Evolutionary conservation across 2,329 filamentous ascomycete species (phyloP).

Genomic region (Claviceps sp.): DNA sequence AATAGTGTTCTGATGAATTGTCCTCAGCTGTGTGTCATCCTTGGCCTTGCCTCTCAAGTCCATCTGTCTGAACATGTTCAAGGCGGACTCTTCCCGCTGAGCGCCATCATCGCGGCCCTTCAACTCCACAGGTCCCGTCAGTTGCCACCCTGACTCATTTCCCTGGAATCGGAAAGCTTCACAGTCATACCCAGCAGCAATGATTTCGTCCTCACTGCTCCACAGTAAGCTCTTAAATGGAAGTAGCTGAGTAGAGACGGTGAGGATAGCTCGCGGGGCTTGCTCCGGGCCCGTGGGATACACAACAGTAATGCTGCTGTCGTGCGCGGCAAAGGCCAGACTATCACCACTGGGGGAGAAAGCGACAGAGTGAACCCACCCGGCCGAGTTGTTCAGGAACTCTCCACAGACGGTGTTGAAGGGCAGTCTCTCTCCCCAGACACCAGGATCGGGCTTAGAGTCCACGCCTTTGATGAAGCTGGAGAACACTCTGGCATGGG

Average conservation of each 20-base stretch:
- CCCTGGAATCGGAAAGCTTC: constrained; percentile 87
- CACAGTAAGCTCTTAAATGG: constrained; percentile 90
- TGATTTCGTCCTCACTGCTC: constrained; percentile 84
- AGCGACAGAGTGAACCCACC: constrained; percentile 87
- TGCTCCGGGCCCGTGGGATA: constrained; percentile 88
- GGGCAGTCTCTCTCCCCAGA: constrained; percentile 88
- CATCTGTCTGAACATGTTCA: constrained; percentile 99
- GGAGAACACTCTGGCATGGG: constrained; percentile 87
- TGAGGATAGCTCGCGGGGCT: constrained; percentile 79
- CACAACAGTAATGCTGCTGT: constrained; percentile 92
- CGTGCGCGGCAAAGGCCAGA: constrained; percentile 88
- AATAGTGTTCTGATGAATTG: constrained; percentile 93
- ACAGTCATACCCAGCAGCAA: constrained; percentile 82
- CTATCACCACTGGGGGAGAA: constrained; percentile 89
- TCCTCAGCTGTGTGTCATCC: constrained; percentile 89
- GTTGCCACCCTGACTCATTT: constrained; percentile 65
- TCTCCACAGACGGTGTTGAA: constrained; percentile 99
- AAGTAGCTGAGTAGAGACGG: constrained; percentile 75
- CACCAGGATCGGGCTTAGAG: constrained; percentile 67
- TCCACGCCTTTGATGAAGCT: constrained; percentile 95
- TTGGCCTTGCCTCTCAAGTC: constrained; percentile 87
- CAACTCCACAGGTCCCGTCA: constrained; percentile 67
- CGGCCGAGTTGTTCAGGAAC: constrained; percentile 88
- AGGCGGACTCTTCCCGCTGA: constrained; percentile 71
- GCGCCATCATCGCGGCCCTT: constrained; percentile 52